Evolutionary conservation across 192 early-diverging fungal genomes (phyloP).

Genomic region (Podila horticola): DNA sequence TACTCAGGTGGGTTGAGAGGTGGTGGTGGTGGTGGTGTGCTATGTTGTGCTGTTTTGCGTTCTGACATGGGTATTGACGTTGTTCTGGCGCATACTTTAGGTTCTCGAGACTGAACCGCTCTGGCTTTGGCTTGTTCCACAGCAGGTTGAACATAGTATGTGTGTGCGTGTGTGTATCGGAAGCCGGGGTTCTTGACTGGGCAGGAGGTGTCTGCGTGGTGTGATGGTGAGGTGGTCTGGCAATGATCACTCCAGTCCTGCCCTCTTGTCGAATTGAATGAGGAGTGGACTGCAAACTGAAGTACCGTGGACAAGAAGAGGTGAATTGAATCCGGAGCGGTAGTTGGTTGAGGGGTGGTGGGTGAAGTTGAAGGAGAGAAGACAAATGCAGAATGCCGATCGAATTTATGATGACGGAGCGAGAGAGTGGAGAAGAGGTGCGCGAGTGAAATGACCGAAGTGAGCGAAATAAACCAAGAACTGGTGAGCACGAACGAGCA

Average conservation of each 20-base stretch:
- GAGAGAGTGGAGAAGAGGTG: neutral
- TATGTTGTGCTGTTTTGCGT: neutral
- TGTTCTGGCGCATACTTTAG: conserved; percentile 33
- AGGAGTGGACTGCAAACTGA: too few species aligned
- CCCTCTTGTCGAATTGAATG: too few species aligned
- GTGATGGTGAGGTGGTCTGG: too few species aligned
- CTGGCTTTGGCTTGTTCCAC: conserved; percentile 52
- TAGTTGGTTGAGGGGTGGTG: neutral
- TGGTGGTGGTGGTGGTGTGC: too few species aligned
- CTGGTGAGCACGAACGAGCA: neutral
- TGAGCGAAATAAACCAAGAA: neutral
- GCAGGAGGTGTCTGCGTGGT: neutral
- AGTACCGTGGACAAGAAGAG: too few species aligned
- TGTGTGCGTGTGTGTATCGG: neutral
- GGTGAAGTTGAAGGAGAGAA: neutral
- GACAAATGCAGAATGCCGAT: neutral
- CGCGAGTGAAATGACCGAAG: neutral
- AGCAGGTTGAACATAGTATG: conserved; percentile 46
- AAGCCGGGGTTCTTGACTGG: neutral
- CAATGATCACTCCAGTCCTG: too few species aligned
- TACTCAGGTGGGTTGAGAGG: neutral
- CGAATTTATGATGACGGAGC: neutral
- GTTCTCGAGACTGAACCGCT: conserved; percentile 53
- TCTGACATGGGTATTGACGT: neutral
- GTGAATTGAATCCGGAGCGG: too few species aligned